phyloP scores from a whole-genome alignment of 768 basidiomycete species.

The Lactarius sp. region DNA sequence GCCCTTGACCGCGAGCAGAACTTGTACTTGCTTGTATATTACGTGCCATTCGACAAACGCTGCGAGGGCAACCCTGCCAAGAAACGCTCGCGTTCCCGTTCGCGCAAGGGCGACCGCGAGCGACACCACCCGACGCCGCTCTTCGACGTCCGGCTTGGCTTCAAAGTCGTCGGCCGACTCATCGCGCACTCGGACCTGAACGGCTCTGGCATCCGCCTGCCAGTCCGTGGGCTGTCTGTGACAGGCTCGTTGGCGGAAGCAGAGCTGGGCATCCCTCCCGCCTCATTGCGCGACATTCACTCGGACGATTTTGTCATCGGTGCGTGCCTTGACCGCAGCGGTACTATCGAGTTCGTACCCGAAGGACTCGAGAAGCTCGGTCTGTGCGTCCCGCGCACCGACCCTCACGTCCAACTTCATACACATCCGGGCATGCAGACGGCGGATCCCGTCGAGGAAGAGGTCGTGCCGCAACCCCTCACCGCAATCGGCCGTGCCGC shows the following conservation, averaged over 20 bases:
- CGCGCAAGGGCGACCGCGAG: constrained; percentile 37
- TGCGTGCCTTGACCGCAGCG: constrained; percentile 53
- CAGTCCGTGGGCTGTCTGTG: constrained; percentile 63
- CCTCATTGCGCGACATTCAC: constrained; percentile 35
- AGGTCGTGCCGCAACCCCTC: constrained; percentile 40
- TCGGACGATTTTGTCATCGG: constrained; percentile 49
- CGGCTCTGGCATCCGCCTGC: constrained; percentile 67
- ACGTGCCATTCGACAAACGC: constrained; percentile 50
- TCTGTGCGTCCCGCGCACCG: constrained; percentile 40
- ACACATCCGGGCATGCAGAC: constrained; percentile 27
- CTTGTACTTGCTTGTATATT: constrained; percentile 76
- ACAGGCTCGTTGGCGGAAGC: constrained; percentile 51
- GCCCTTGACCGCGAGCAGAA: constrained; percentile 47
- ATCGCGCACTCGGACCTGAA: constrained; percentile 69
- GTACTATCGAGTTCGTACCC: constrained; percentile 73
- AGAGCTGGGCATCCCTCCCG: constrained; percentile 33
- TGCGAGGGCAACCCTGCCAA: constrained; percentile 34
- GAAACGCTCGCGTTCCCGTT: constrained; percentile 38
- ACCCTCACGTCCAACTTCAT: constrained; percentile 6
- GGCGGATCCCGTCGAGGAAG: constrained; percentile 41
- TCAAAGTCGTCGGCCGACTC: constrained; percentile 71
- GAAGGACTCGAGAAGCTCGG: constrained; percentile 77
- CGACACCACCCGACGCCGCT: neutral
- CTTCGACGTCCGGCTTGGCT: constrained; percentile 51
- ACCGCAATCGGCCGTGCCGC: constrained; percentile 47